These are phyloP conservation scores for Setaria italica DNA, from an alignment of 202 grass and related monocot species.

Conservation along the genomic window DNA sequence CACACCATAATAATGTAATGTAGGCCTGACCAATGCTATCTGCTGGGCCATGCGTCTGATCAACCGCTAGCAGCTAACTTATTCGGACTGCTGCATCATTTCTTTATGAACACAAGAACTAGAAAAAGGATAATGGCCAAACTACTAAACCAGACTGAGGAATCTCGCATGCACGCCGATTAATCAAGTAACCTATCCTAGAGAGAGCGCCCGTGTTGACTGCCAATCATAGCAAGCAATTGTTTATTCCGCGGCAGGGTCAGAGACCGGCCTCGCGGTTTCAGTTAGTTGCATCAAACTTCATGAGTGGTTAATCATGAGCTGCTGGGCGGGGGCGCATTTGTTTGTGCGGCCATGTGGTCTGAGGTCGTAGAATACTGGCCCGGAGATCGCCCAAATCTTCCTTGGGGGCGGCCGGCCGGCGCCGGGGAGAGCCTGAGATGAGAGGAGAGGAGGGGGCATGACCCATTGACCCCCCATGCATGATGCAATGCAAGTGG, in stretches of 20 bases:
- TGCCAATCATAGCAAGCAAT: constrained; percentile 7
- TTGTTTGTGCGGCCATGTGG: constrained; percentile 8
- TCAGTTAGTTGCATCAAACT: neutral
- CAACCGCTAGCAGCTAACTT: neutral
- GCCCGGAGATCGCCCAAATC: constrained; percentile 41
- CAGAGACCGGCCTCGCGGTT: neutral
- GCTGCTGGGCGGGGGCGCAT: neutral
- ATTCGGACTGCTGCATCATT: neutral
- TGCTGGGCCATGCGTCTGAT: neutral
- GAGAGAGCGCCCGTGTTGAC: neutral
- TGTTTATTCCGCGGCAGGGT: constrained; percentile 29
- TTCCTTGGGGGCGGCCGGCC: constrained; percentile 35
- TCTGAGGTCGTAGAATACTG: constrained; percentile 47
- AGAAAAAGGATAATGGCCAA: neutral
- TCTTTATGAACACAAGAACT: neutral
- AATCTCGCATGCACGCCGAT: constrained; percentile 6
- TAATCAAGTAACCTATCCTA: neutral
- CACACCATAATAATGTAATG: neutral
- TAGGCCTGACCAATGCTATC: neutral
- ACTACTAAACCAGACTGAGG: neutral
- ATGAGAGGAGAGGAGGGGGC: no score
- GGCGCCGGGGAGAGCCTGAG: neutral
- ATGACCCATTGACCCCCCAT: neutral
- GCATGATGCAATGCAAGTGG: constrained; percentile 10
- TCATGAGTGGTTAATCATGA: neutral